These are phyloP conservation scores for Sicyos baderoa DNA, from an alignment of 306 rosid genomes.

Conservation along the genomic window DNA sequence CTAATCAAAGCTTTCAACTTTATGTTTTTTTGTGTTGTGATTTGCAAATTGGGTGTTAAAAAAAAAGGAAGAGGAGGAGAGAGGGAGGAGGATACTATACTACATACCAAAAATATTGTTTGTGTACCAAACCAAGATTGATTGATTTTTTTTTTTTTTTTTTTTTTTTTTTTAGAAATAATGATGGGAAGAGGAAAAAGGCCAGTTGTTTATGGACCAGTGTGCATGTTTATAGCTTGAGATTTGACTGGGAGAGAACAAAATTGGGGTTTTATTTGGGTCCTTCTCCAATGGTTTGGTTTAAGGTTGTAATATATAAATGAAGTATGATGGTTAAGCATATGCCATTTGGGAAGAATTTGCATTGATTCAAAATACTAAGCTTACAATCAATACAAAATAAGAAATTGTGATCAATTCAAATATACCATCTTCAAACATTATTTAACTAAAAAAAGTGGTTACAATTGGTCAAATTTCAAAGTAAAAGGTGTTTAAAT, in stretches of 20 bases:
- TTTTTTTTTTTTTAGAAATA: no score
- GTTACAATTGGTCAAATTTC: background rate
- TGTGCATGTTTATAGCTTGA: conserved; percentile 19
- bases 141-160: background rate
- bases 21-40: background rate
- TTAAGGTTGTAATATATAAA: conserved; percentile 22
- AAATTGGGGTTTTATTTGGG: conserved; percentile 26
- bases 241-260: conserved; percentile 15
- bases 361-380: background rate
- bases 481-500: background rate
- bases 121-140: conserved; percentile 8
- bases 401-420: no score
- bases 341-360: background rate
- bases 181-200: conserved; percentile 12
- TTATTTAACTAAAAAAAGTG: no score
- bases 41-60: background rate
- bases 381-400: background rate
- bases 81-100: background rate
- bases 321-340: background rate
- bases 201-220: conserved; percentile 22
- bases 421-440: no score
- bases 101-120: background rate
- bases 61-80: no score
- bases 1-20: conserved; percentile 18
- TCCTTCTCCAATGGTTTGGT: conserved; percentile 33